Evolutionary conservation across 495 filamentous ascomycete genomes (phyloP), one percentile per base, ranked within the genome.

Genomic region (Aspergillus bridgeri): DNA sequence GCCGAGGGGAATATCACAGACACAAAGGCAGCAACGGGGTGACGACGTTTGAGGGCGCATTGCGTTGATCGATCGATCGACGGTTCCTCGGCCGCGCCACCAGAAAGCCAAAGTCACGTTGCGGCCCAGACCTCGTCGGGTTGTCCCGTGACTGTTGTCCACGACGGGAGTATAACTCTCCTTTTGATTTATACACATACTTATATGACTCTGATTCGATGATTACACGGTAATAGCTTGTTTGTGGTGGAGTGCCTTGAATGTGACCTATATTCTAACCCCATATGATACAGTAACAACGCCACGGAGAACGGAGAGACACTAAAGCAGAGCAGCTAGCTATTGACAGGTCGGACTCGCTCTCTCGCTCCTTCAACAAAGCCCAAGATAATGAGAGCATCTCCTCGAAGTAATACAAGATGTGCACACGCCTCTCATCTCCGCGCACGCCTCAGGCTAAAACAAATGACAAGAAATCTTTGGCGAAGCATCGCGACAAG

Each of bases 261-360:
- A 13, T 15, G 17, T 53, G 44, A 33, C 33, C 27, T 29, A 57
- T 25, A 56, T 54, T 57, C 24, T 43, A 25, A 55, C 25, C 42
- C 38, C 48, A 43, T 48, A 51, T 63, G 60, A 58, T 67, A 56
- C 63, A 64, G 48, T 62, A 57, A 46, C 42, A 66, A 66, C 64
- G 60, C 64, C 64, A 52, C 53, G 45, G 51, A 44, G 43, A 45
- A 51, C 21, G 27, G 38, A 54, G 56, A 38, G 29, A 27, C 42
- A 17, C 8, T 3, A 27, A 45, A 48, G 19, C 55, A 46, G 54
- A 47, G 43, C 29, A 51, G 54, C 24, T 48, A 42, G 44, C 18
- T 24, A 48, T 27, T 49, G 45, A 47, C 8, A 56, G 25, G 46
- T n/a, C 42, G 53, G 47, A 15, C n/a, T 44, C 27, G 19, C 48